These are phyloP conservation scores for Candida easanensis DNA, from an alignment of 805 yeast species.

Conservation along the genomic window DNA sequence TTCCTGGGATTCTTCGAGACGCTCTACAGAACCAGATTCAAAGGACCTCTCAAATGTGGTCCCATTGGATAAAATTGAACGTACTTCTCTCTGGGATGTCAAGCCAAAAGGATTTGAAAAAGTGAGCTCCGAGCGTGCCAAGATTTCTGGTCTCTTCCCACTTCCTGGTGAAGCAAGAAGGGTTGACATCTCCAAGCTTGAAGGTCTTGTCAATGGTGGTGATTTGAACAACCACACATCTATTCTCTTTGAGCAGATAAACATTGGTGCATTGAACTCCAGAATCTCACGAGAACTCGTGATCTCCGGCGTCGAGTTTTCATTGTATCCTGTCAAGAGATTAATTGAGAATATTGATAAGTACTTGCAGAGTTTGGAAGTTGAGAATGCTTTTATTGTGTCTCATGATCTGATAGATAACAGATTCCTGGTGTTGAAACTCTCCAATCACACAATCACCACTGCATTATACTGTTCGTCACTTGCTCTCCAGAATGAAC, in stretches of 20 bases:
- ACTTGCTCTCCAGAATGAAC: conserved; percentile 32
- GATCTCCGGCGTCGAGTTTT: conserved; percentile 30
- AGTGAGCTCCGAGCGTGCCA: conserved; percentile 73
- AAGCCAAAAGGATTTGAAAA: conserved; percentile 72
- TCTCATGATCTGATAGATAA: conserved; percentile 32
- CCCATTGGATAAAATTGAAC: conserved; percentile 49
- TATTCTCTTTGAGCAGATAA: conserved; percentile 33
- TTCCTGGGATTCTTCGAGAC: background rate
- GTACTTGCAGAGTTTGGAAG: conserved; percentile 42
- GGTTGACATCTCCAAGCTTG: conserved; percentile 30
- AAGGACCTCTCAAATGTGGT: conserved; percentile 38
- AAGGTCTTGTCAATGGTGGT: conserved; percentile 31
- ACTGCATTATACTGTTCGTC: conserved; percentile 50
- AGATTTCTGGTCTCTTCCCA: conserved; percentile 75
- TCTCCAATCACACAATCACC: conserved; percentile 50
- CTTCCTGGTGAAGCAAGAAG: conserved; percentile 58
- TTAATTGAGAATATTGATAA: conserved; percentile 45
- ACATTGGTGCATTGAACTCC: conserved; percentile 27
- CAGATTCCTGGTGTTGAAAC: conserved; percentile 44
- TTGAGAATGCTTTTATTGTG: conserved; percentile 39
- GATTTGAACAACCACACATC: conserved; percentile 30
- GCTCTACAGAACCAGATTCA: conserved; percentile 2
- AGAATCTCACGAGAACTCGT: conserved; percentile 28
- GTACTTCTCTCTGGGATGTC: conserved; percentile 65
- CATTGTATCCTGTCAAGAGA: conserved; percentile 31